These are phyloP conservation scores for Kwoniella shandongensis DNA, from an alignment of 768 basidiomycete genomes.

Conservation along the genomic window DNA sequence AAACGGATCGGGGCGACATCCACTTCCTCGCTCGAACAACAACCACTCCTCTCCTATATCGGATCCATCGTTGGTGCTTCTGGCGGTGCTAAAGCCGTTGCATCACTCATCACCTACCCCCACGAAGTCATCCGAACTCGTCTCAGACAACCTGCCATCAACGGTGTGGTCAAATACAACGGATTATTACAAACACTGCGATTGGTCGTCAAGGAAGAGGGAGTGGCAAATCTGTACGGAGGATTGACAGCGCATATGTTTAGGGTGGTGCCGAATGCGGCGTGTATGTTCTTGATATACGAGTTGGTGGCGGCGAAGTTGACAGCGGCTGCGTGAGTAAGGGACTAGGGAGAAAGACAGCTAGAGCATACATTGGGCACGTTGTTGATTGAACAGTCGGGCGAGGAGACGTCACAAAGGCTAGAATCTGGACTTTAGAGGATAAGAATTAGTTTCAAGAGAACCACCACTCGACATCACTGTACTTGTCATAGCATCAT, in stretches of 20 bases:
- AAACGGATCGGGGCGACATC: conserved; percentile 63
- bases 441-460: too few species aligned
- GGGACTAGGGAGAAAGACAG: background rate
- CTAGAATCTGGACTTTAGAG: too few species aligned
- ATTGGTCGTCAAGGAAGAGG: conserved; percentile 86
- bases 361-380: background rate
- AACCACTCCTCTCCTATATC: conserved; percentile 33
- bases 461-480: background rate
- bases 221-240: conserved; percentile 74
- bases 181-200: conserved; percentile 80
- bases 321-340: conserved; percentile 10
- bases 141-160: conserved; percentile 73
- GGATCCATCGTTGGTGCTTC: conserved; percentile 74
- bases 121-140: conserved; percentile 96
- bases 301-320: conserved; percentile 60
- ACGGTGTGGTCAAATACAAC: conserved; percentile 78
- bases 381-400: background rate
- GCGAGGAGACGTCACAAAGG: too few species aligned
- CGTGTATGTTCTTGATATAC: conserved; percentile 95
- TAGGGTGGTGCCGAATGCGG: conserved; percentile 95
- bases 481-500: conserved; percentile 7
- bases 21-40: conserved; percentile 9
- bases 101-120: conserved; percentile 93
- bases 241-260: conserved; percentile 93
- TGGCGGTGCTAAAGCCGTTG: conserved; percentile 88